Percentiles rank a stretch among this genome's conserved stretches.
Conservation (phyloP, 768 basidiomycete genomes). For the Rhizopogon vinicolor region DNA sequence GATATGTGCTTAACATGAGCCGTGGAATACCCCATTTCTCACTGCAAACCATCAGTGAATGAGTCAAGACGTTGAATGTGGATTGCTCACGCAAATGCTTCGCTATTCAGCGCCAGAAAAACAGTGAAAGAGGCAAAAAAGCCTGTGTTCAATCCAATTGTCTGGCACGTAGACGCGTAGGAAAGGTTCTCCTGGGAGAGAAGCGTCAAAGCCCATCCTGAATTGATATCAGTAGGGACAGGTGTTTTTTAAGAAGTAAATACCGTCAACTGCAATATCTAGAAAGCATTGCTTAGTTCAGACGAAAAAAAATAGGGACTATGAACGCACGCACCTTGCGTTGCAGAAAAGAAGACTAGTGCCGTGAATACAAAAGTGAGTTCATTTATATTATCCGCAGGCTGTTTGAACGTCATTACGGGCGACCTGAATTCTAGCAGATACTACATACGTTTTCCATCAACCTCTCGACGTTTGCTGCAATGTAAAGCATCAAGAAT, state of each 20-base stretch:
- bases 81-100: constrained; percentile 72
- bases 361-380: constrained; percentile 84
- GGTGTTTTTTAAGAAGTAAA: constrained; percentile 18
- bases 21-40: constrained; percentile 74
- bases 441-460: constrained; percentile 62
- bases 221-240: constrained; percentile 24
- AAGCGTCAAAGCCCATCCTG: constrained; percentile 77
- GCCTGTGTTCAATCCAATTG: constrained; percentile 93
- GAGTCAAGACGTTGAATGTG: constrained; percentile 3
- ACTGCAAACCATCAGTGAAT: constrained; percentile 29
- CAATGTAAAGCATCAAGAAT: constrained; percentile 74
- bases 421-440: constrained; percentile 6
- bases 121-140: constrained; percentile 97
- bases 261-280: constrained; percentile 99
- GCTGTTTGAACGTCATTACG: constrained; percentile 40
- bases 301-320: background rate
- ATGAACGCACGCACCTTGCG: constrained; percentile 64
- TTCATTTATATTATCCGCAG: constrained; percentile 70
- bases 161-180: constrained; percentile 97
- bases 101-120: constrained; percentile 94
- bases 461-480: constrained; percentile 66
- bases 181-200: constrained; percentile 92
- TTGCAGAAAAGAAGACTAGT: constrained; percentile 93
- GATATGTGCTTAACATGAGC: constrained; percentile 70
- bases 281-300: constrained; percentile 10